Evolutionary conservation across 2,329 filamentous ascomycete genomes (phyloP), one percentile per base, ranked within the genome.

Genomic region (Laburnicola sp.): DNA sequence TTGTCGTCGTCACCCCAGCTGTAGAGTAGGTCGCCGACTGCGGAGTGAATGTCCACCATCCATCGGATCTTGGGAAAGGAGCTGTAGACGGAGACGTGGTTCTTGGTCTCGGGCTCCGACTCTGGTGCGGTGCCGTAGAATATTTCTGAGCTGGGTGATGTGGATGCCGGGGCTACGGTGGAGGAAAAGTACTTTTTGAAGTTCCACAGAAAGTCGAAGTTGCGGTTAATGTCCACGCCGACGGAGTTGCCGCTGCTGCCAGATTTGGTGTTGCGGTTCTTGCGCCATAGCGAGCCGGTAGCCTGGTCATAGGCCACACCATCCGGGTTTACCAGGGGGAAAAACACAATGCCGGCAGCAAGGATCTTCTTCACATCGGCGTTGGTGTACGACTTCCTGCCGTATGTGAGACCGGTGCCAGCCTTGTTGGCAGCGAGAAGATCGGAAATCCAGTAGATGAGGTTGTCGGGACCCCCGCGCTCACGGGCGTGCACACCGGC

Each of bases 21-120:
- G 67, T 83, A 84, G 10, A 85, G 68, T 16, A 85, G 71, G 28
- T 77, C 72, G 2, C 79, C 80, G 0, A 75, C 73, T 26, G 74
- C 79, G 1, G 81, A 82, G 73, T 85, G 82, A 38, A 85, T 73
- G 56, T 85, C 82, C 52, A 84, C 69, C 64, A 82, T 82, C 81
- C 81, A 85, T 26, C 78, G 74, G 39, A 85, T 68, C 38, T 76
- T 76, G 41, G 72, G 65, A 66, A 78, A 80, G 26, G 74, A 72
- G 57, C 80, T 75, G 62, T 83, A 71, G 6, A 82, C 65, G 70
- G 78, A 82, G 51, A 77, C 78, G 50, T 83, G 74, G 61, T 77
- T 81, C 64, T 78, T 73, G 2, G 81, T 79, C 70, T 85, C 82
- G 0, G 82, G 72, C 69, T 85, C 82, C 0, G 82, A 84, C 45